phyloP scores from a whole-genome alignment of 2,329 filamentous ascomycete species.

The Blastomyces emzantsi region DNA sequence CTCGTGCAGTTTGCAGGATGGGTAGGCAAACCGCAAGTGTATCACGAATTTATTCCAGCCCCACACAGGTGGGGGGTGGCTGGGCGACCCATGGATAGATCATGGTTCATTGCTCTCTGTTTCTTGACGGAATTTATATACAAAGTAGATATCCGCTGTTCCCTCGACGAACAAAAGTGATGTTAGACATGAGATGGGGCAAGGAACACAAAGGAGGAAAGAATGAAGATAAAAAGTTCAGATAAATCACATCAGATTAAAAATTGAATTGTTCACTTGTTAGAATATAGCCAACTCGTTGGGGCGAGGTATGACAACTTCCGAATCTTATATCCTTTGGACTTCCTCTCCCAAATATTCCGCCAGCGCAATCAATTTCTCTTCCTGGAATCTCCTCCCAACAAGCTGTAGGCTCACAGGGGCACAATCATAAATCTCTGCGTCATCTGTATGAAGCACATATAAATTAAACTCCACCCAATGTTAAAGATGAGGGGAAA shows the following conservation, averaged over 20 bases:
- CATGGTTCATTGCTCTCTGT: neutral
- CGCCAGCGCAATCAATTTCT: slow-evolving; percentile 41
- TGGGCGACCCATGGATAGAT: neutral
- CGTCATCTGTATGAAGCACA: slow-evolving; percentile 34
- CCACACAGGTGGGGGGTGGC: neutral
- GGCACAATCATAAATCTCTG: slow-evolving; percentile 41
- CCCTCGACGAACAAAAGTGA: neutral
- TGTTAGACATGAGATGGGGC: neutral
- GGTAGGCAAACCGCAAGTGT: too few species aligned
- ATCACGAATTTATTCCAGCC: too few species aligned
- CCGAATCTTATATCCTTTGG: neutral
- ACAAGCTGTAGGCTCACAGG: slow-evolving; percentile 43
- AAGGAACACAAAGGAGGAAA: neutral
- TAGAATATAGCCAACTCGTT: neutral
- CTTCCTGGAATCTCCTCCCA: slow-evolving; percentile 43
- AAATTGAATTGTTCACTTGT: neutral
- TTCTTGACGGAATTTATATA: neutral
- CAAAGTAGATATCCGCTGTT: neutral
- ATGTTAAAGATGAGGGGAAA: neutral
- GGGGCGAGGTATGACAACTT: too few species aligned
- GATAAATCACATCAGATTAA: neutral
- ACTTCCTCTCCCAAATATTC: slow-evolving; percentile 29
- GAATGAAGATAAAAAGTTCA: neutral
- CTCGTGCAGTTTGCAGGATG: neutral
- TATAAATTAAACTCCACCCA: neutral